Conservation (phyloP, 2,329 filamentous ascomycete species). For the Chalaropsis ovoidea region DNA sequence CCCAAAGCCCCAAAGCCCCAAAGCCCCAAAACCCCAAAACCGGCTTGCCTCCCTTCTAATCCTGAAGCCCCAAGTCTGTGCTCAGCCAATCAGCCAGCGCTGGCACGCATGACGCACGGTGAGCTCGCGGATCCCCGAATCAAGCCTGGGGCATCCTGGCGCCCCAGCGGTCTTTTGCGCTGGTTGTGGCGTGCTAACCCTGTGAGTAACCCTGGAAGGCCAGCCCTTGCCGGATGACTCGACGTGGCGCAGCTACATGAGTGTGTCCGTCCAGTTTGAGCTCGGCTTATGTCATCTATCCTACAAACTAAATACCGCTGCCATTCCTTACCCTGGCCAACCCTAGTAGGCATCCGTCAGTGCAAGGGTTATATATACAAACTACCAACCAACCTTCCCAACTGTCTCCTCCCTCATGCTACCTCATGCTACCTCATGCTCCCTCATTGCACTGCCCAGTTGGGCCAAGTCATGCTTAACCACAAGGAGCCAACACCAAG, state of each 20-base stretch:
- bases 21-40: too few species aligned
- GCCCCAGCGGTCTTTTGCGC: background rate
- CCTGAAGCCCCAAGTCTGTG: background rate
- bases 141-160: background rate
- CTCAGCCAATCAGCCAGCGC: slow-evolving; percentile 1
- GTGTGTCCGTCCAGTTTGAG: too few species aligned
- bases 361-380: background rate
- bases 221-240: background rate
- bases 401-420: too few species aligned
- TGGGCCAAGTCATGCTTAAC: background rate
- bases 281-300: too few species aligned
- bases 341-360: background rate
- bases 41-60: background rate
- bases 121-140: slow-evolving; percentile 10
- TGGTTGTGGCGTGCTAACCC: background rate
- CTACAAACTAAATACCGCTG: too few species aligned
- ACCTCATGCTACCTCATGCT: too few species aligned
- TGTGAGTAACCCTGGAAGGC: background rate
- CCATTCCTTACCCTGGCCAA: background rate
- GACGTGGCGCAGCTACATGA: too few species aligned
- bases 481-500: background rate
- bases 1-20: too few species aligned
- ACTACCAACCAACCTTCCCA: too few species aligned
- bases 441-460: background rate
- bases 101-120: slow-evolving; percentile 12